Base-by-base conservation (phyloP, 1,284 basidiomycete species). In the Athelia sp. region DNA sequence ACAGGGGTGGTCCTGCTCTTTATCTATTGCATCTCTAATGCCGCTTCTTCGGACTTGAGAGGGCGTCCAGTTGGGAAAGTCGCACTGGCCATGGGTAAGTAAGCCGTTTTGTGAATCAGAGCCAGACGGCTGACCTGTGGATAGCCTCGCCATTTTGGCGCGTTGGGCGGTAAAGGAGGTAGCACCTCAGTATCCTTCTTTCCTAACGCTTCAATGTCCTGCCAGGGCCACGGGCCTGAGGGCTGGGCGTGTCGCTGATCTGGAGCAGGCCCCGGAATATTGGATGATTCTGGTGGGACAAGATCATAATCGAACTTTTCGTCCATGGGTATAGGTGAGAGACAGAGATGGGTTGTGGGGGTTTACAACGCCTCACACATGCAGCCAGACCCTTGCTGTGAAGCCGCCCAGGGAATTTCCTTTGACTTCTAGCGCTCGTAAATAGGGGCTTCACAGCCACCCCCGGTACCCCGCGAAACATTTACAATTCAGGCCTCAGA, bases 21-120 rank as follows among this genome's bases (percentile, higher is more conserved):
- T 40, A 29, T 29, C 26, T 21, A 70, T 63, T 2, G 63, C 66
- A 14, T 59, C 58, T 22, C 59, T 52, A 32, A 75, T 73, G 40
- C 62, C 60, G 48, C 71, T 70, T 43, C 69, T 63, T 0, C 50
- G 8, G 10, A 78, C 70, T 53, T 78, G 77, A 4, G 55, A 55
- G 8, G 52, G 53, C 0, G 74, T 78, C 79, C 78, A 79, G 52
- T 79, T 81, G 23, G 72, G 74, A 48, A 76, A 79, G 26, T 29
- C 26, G 26, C 21, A 65, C 62, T 4, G 73, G 73, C 45, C 75
- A 68, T 15, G 78, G 78, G 50, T 80, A 80, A 6, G n/a, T 36
- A 1, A 2, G 44, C 65, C 68, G 70, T 43, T 26, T 45, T 40
- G n/a, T 40, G 36, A 18, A 17, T 22, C 15, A 15, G 8, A 13